Conservation (phyloP, 345 rosid species). For the Cardamine occulta region DNA sequence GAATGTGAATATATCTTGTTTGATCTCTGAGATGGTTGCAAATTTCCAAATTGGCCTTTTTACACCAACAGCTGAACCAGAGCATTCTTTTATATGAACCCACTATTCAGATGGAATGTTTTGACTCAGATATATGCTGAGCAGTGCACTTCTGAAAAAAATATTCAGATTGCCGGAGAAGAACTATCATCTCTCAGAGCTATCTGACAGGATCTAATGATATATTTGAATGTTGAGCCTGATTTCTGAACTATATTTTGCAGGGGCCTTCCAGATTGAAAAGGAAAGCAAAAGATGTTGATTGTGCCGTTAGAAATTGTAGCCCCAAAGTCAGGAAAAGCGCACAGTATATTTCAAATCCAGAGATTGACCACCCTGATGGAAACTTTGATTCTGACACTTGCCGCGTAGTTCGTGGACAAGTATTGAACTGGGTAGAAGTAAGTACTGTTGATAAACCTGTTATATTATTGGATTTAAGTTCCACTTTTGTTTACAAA, state of each 20-base stretch:
- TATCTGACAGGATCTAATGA: constrained; percentile 25
- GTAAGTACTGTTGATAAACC: constrained; percentile 51
- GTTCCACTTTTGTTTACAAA: constrained; percentile 32
- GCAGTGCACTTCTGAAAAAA: constrained; percentile 29
- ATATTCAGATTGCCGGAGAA: constrained; percentile 38
- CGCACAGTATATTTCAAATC: constrained; percentile 31
- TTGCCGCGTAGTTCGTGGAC: constrained; percentile 41
- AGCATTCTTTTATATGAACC: constrained; percentile 34
- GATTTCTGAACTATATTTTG: constrained; percentile 42
- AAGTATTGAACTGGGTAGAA: constrained; percentile 58
- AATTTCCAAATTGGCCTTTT: constrained; percentile 34
- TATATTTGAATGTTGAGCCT: constrained; percentile 22
- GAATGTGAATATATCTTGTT: constrained; percentile 28
- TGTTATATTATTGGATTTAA: constrained; percentile 25
- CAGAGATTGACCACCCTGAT: constrained; percentile 45
- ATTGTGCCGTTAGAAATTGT: constrained; percentile 35
- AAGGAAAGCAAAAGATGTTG: constrained; percentile 58
- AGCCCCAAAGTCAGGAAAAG: constrained; percentile 45
- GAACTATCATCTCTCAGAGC: constrained; percentile 30
- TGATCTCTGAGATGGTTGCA: constrained; percentile 35
- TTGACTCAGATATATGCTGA: constrained; percentile 38
- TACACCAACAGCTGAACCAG: constrained; percentile 45
- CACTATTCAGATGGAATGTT: constrained; percentile 39
- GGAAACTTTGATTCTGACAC: constrained; percentile 40
- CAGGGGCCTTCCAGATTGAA: constrained; percentile 52